These are phyloP conservation scores for Candida boleticola DNA, from an alignment of 805 yeast genomes.

Conservation along the genomic window DNA sequence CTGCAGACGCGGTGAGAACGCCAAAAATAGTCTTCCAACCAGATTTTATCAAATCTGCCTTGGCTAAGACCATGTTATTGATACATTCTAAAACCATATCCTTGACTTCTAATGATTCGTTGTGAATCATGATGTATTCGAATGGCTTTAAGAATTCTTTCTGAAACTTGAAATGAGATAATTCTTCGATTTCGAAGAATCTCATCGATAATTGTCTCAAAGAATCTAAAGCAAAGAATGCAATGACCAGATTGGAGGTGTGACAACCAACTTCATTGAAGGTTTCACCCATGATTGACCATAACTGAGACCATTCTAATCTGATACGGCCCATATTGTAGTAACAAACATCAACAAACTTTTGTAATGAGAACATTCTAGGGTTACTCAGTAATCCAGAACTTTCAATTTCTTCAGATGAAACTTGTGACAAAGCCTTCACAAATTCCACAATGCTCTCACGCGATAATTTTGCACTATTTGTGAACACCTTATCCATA, in stretches of 20 bases:
- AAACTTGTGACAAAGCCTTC: slow-evolving; percentile 79
- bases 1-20: slow-evolving; percentile 73
- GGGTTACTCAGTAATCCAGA: slow-evolving; percentile 82
- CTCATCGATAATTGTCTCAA: slow-evolving; percentile 89
- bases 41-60: slow-evolving; percentile 72
- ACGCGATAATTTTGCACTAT: slow-evolving; percentile 75
- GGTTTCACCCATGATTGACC: slow-evolving; percentile 91
- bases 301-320: slow-evolving; percentile 92
- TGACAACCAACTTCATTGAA: slow-evolving; percentile 85
- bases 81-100: slow-evolving; percentile 90
- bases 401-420: slow-evolving; percentile 86
- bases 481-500: slow-evolving; percentile 84
- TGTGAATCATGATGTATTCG: slow-evolving; percentile 70
- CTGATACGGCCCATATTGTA: slow-evolving; percentile 96
- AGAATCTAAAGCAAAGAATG: slow-evolving; percentile 90
- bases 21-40: slow-evolving; percentile 94
- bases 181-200: slow-evolving; percentile 89
- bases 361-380: slow-evolving; percentile 87
- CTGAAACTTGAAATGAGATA: slow-evolving; percentile 94
- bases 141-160: slow-evolving; percentile 91
- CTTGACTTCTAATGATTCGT: slow-evolving; percentile 66
- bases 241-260: slow-evolving; percentile 62
- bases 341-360: slow-evolving; percentile 95
- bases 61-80: slow-evolving; percentile 76
- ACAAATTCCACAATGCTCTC: slow-evolving; percentile 86